Evolutionary conservation across 1,284 basidiomycete species (phyloP).

Genomic region (Fomitopsis pinicola): DNA sequence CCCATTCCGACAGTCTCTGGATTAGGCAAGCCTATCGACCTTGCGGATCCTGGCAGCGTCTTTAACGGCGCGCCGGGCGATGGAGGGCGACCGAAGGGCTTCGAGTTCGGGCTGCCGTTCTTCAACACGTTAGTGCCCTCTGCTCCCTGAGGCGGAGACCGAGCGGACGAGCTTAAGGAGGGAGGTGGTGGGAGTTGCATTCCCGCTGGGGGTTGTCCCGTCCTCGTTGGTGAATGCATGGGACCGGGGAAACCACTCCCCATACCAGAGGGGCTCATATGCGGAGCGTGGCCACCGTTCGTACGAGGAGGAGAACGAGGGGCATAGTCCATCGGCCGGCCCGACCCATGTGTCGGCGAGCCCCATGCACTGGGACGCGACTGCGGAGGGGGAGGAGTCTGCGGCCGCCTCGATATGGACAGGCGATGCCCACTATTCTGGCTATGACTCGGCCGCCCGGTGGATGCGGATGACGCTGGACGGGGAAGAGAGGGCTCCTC

Average conservation of each 20-base stretch:
- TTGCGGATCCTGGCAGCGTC: conserved; percentile 8
- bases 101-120: conserved; percentile 12
- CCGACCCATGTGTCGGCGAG: not conserved
- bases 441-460: conserved; percentile 2
- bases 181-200: conserved; percentile 10
- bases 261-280: conserved; percentile 5
- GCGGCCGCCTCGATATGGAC: conserved; percentile 9
- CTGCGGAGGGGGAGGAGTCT: conserved; percentile 8
- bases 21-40: conserved; percentile 10
- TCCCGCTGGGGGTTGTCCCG: conserved; percentile 4
- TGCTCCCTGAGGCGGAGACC: conserved; percentile 11
- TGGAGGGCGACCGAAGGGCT: conserved; percentile 8
- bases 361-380: conserved; percentile 3
- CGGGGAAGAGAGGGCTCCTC: conserved; percentile 17
- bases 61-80: conserved; percentile 13
- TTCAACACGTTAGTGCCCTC: conserved; percentile 9
- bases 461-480: conserved; percentile 15
- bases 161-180: conserved; percentile 8
- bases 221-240: conserved; percentile 12
- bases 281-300: conserved; percentile 12
- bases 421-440: conserved; percentile 8
- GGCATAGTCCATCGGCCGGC: conserved; percentile 6
- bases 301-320: conserved; percentile 11
- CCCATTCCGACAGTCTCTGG: conserved; percentile 8
- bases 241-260: conserved; percentile 9